phyloP scores from a whole-genome alignment of 2,329 filamentous ascomycete genomes.

The Samsoniella hepiali region DNA sequence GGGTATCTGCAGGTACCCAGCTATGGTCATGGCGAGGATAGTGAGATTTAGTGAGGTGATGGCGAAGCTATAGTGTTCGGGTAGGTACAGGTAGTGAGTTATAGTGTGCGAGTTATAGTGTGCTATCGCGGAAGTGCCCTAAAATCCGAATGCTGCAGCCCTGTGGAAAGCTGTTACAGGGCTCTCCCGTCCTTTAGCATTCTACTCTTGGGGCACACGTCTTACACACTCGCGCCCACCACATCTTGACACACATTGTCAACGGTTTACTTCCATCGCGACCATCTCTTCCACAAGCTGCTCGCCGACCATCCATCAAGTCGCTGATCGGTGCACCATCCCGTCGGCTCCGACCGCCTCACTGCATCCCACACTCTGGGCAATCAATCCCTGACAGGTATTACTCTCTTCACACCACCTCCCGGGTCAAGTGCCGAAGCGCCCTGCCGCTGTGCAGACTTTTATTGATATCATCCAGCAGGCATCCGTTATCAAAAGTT shows the following conservation, averaged over 20 bases:
- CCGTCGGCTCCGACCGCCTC: background rate
- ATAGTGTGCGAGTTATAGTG: background rate
- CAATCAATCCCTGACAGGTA: background rate
- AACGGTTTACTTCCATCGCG: background rate
- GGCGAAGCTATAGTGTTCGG: too few relatives aligned
- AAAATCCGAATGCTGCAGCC: background rate
- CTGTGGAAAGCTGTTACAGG: background rate
- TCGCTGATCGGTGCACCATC: background rate
- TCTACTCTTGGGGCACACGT: too few relatives aligned
- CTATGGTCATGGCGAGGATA: background rate
- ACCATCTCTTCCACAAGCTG: background rate
- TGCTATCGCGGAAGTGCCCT: background rate
- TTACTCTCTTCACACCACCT: constrained; percentile 5
- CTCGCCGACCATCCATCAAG: background rate
- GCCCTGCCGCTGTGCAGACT: background rate
- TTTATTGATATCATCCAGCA: background rate
- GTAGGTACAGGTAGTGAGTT: background rate
- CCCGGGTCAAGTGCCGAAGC: background rate
- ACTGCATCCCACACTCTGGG: background rate
- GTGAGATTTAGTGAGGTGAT: background rate
- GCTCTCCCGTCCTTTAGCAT: background rate
- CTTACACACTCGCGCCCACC: too few relatives aligned
- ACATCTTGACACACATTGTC: background rate
- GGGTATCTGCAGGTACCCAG: background rate
- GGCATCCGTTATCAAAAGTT: background rate